A percentile compares a stretch with the other conserved stretches of the same genome.
phyloP scores from a whole-genome alignment of 805 yeast species.

The Scheffersomyces coipomensis region DNA sequence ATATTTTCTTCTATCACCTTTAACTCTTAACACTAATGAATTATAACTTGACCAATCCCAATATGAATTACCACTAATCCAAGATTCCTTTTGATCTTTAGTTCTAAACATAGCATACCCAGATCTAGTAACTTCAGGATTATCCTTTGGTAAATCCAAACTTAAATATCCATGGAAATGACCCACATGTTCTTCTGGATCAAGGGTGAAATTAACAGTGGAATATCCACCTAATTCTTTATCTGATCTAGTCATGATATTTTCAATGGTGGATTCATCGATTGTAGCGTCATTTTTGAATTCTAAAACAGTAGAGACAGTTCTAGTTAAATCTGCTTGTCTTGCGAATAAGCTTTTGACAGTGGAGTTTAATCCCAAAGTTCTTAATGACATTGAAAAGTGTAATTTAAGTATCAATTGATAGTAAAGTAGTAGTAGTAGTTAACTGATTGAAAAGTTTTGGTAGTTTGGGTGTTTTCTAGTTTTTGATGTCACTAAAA shows the following conservation, averaged over 20 bases:
- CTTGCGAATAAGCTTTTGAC: constrained; percentile 35
- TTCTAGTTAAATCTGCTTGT: constrained; percentile 23
- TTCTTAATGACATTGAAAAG: constrained; percentile 36
- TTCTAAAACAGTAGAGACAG: constrained; percentile 49
- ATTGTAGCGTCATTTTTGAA: constrained; percentile 49
- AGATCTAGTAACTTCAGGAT: constrained; percentile 61
- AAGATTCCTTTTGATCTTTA: constrained; percentile 52
- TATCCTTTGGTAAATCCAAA: constrained; percentile 60
- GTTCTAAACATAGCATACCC: constrained; percentile 89
- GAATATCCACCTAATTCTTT: constrained; percentile 78
- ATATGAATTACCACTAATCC: constrained; percentile 47
- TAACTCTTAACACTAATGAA: constrained; percentile 67
- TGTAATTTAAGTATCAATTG: too few species aligned
- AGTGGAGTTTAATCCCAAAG: constrained; percentile 37
- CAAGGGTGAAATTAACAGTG: constrained; percentile 52
- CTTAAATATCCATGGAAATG: constrained; percentile 60
- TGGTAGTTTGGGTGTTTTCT: too few species aligned
- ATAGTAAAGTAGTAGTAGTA: too few species aligned
- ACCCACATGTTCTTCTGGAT: constrained; percentile 29
- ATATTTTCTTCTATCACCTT: constrained; percentile 71
- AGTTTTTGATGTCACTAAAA: too few species aligned
- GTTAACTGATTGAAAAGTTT: too few species aligned
- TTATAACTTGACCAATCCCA: constrained; percentile 72
- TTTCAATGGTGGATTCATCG: constrained; percentile 40
- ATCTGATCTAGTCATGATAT: constrained; percentile 64